phyloP scores from a whole-genome alignment of 345 rosid species.

The Anastatica hierochuntica region DNA sequence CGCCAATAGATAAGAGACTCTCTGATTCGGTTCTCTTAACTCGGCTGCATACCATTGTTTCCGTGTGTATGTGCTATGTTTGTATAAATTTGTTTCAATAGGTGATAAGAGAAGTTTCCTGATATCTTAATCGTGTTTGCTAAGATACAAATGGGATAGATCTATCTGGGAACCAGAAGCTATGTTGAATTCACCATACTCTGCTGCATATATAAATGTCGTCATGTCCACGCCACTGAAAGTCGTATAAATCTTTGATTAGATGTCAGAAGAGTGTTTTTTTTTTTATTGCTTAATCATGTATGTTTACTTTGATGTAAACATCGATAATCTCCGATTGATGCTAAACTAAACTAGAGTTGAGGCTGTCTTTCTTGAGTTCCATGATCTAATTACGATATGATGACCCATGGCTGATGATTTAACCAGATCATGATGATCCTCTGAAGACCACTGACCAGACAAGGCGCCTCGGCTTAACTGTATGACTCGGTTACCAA shows the following conservation, averaged over 20 bases:
- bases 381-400: not conserved
- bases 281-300: constrained; percentile 5
- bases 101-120: not conserved
- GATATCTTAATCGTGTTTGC: not conserved
- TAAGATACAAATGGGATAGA: not conserved
- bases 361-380: not conserved
- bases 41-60: no score
- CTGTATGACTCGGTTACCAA: constrained; percentile 35
- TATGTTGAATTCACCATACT: not conserved
- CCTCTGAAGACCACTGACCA: constrained; percentile 94
- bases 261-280: no score
- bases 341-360: no score
- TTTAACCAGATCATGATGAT: constrained; percentile 68
- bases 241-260: not conserved
- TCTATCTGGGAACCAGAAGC: not conserved
- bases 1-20: not conserved
- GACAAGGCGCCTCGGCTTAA: constrained; percentile 84
- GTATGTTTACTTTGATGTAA: no score
- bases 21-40: not conserved
- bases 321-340: no score
- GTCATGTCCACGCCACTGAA: not conserved
- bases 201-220: not conserved
- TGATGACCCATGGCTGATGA: not conserved
- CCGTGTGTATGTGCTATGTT: no score
- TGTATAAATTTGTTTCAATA: not conserved